phyloP scores from a whole-genome alignment of 257 asterid species.

The Solanum neorickii region DNA sequence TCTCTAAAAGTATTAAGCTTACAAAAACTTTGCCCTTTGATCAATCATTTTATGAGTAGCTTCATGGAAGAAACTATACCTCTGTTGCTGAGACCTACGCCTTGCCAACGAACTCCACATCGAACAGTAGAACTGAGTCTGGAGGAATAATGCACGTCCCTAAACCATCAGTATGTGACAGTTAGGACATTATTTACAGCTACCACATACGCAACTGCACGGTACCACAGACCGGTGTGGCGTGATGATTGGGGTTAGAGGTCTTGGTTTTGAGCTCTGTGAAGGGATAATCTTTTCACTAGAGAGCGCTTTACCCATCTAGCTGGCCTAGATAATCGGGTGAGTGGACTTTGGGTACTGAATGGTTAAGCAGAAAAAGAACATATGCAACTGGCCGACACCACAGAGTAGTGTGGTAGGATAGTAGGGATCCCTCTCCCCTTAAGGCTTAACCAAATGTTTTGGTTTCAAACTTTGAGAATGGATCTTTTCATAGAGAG shows the following conservation, averaged over 20 bases:
- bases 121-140: conserved; percentile 69
- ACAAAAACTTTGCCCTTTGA: neutral
- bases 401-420: neutral
- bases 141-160: conserved; percentile 91
- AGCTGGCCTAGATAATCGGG: neutral
- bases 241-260: neutral
- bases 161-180: conserved; percentile 3
- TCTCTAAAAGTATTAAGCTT: neutral
- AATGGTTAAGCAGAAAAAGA: neutral
- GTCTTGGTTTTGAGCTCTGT: neutral
- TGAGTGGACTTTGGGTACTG: neutral
- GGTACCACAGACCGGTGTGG: neutral
- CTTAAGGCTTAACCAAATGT: neutral
- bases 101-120: conserved; percentile 82
- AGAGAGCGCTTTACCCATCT: neutral
- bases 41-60: neutral
- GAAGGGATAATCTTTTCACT: neutral
- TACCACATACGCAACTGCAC: neutral
- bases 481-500: neutral
- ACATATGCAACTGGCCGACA: neutral
- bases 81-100: conserved; percentile 5
- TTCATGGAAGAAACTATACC: neutral
- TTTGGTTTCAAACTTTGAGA: neutral
- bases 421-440: neutral
- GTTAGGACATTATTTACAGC: neutral